These are phyloP conservation scores for Telfairia occidentalis DNA, from an alignment of 331 rosid species.

Conservation along the genomic window DNA sequence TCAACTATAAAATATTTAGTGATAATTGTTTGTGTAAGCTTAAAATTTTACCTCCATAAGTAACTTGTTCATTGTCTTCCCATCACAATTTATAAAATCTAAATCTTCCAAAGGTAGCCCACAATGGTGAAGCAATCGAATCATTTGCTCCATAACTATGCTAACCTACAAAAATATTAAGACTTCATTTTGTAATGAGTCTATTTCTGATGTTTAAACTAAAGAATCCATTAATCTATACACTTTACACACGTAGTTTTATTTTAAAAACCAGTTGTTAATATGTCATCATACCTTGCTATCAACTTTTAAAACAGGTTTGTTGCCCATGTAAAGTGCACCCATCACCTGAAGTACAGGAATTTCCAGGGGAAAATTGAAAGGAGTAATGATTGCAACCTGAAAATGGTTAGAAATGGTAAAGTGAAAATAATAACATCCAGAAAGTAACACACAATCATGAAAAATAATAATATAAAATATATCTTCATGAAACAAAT, in stretches of 20 bases:
- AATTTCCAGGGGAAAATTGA: slow-evolving; percentile 90
- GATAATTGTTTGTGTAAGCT: neutral
- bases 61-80: slow-evolving; percentile 85
- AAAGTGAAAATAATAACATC: neutral
- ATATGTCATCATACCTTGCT: slow-evolving; percentile 48
- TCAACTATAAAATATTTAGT: neutral
- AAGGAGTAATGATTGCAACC: slow-evolving; percentile 92
- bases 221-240: neutral
- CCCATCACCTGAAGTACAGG: slow-evolving; percentile 98
- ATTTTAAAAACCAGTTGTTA: neutral
- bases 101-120: slow-evolving; percentile 81
- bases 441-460: neutral
- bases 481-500: no score
- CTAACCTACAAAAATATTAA: slow-evolving; percentile 52
- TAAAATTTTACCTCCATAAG: slow-evolving; percentile 52
- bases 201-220: neutral
- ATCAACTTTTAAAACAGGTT: slow-evolving; percentile 87
- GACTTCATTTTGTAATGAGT: neutral
- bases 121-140: slow-evolving; percentile 74
- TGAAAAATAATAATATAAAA: neutral
- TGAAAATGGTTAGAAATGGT: slow-evolving; percentile 17
- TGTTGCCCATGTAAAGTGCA: slow-evolving; percentile 97
- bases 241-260: no score
- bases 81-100: slow-evolving; percentile 83
- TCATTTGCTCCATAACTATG: slow-evolving; percentile 97